Percentiles rank a stretch among this genome's conserved stretches.
These are phyloP conservation scores for Lichtheimia ornata DNA, from an alignment of 371 early-diverging fungal species.

Conservation along the genomic window DNA sequence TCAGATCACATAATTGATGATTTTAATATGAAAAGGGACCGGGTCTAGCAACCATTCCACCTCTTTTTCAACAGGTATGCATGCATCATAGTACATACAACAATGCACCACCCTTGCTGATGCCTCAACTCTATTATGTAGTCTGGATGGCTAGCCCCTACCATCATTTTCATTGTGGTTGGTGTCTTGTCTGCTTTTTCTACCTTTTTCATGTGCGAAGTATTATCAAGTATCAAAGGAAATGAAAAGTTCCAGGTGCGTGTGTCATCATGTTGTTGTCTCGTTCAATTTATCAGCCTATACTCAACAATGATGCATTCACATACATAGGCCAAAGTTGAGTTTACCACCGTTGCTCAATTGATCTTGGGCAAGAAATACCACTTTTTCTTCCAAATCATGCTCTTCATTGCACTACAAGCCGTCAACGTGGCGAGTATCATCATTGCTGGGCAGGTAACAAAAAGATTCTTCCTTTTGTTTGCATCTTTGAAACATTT, in stretches of 20 bases:
- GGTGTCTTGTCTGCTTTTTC: conserved; percentile 52
- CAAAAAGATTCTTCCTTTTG: not conserved
- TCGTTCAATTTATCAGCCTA: not conserved
- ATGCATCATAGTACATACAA: not conserved
- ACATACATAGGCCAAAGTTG: conserved; percentile 43
- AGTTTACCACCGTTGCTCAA: conserved; percentile 59
- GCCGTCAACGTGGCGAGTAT: conserved; percentile 64
- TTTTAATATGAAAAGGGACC: conserved; percentile 28
- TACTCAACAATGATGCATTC: not conserved
- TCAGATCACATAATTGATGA: no score
- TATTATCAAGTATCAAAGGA: conserved; percentile 76
- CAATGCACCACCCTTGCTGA: not conserved
- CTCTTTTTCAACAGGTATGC: conserved; percentile 43
- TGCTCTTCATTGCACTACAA: conserved; percentile 59
- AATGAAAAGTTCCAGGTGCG: conserved; percentile 67
- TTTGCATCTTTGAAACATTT: not conserved
- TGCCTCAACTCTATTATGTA: conserved; percentile 12
- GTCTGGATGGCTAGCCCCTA: conserved; percentile 49
- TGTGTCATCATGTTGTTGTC: not conserved
- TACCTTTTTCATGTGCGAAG: conserved; percentile 76
- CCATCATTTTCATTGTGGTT: conserved; percentile 46
- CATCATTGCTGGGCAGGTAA: conserved; percentile 60
- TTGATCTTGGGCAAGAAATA: conserved; percentile 56
- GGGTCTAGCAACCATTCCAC: conserved; percentile 45
- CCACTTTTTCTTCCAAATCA: conserved; percentile 54